Percentiles rank a stretch among this genome's conserved stretches.
Conservation (phyloP, 208 protist species). For the Acanthamoeba lenticulata region DNA sequence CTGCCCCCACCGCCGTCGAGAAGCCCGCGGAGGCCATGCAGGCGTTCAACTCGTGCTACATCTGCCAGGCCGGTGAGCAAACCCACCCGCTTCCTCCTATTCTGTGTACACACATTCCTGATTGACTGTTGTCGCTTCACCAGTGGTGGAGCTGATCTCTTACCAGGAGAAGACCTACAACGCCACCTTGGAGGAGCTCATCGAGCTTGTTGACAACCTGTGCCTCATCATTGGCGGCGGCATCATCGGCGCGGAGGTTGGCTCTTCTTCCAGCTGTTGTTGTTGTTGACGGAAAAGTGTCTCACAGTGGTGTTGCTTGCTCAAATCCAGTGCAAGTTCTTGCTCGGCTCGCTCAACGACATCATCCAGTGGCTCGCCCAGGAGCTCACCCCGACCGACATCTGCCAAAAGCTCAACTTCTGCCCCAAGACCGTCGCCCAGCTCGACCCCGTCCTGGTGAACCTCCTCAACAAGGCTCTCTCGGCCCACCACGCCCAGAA, state of each 20-base stretch:
- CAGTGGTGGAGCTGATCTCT: not conserved
- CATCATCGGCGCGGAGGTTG: not conserved
- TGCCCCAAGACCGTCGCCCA: not conserved
- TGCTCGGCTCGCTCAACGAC: not conserved
- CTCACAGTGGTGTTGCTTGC: not conserved
- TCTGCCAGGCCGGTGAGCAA: not conserved
- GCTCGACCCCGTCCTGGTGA: not conserved
- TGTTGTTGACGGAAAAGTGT: not conserved
- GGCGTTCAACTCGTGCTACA: not conserved
- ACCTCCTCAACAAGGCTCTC: not conserved
- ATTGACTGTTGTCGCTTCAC: not conserved
- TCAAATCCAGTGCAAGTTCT: not conserved
- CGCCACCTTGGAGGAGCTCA: not conserved
- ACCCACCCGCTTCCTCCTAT: no score
- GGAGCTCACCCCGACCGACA: not conserved
- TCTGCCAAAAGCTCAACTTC: not conserved
- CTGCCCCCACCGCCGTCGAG: no score
- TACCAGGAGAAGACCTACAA: not conserved
- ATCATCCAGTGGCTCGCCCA: not conserved
- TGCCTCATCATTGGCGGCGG: not conserved
- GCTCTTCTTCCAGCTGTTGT: not conserved
- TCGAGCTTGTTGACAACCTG: not conserved
- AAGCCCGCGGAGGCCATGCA: no score
- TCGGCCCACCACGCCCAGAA: no score
- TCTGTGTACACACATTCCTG: no score